phyloP scores from a whole-genome alignment of 345 rosid genomes.

The Eucalyptus curtisii region DNA sequence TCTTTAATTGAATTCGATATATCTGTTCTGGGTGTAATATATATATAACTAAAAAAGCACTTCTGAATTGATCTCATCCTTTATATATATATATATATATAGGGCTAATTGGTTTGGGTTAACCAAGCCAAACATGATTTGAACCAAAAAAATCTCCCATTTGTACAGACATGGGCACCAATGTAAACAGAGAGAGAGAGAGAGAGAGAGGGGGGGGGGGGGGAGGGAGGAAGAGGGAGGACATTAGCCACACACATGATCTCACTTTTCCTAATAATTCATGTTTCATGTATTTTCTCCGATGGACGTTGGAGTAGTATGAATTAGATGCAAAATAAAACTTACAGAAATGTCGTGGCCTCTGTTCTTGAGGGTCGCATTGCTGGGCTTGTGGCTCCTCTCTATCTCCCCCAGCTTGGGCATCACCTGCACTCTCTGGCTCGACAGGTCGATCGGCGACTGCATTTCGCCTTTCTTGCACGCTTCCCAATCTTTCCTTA shows the following conservation, averaged over 20 bases:
- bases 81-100: too few species aligned
- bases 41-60: too few species aligned
- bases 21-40: not conserved
- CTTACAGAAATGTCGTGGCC: conserved; percentile 52
- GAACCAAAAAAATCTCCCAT: not conserved
- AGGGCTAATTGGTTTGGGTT: too few species aligned
- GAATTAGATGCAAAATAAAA: not conserved
- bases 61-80: too few species aligned
- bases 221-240: too few species aligned
- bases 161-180: too few species aligned
- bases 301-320: not conserved
- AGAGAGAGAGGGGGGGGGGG: too few species aligned
- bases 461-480: conserved; percentile 28
- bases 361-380: conserved; percentile 31
- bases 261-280: not conserved
- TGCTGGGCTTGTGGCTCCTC: conserved; percentile 11
- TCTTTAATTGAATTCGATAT: not conserved
- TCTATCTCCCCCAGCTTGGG: not conserved
- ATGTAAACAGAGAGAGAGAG: too few species aligned
- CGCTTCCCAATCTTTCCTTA: conserved; percentile 17
- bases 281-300: too few species aligned
- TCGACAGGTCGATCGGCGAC: conserved; percentile 24
- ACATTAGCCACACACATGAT: not conserved
- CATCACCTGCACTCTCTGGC: conserved; percentile 1
- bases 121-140: not conserved